Conservation (phyloP, 805 yeast genomes). For the Yamadazyma phyllophila region DNA sequence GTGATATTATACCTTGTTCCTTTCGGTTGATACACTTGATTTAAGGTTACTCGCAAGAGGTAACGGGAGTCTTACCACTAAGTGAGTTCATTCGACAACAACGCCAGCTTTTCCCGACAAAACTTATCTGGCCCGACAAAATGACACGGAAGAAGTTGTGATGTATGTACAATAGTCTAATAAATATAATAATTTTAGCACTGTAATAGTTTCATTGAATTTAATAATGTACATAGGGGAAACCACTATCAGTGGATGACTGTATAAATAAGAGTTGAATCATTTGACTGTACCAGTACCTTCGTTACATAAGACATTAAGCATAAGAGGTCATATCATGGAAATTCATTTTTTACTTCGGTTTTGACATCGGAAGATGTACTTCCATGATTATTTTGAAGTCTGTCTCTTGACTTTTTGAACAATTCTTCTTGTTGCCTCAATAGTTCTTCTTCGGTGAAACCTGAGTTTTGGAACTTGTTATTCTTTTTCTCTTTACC, state of each 20-base stretch:
- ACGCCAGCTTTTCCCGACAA: too few species aligned
- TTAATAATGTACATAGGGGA: neutral
- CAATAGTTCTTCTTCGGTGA: conserved; percentile 87
- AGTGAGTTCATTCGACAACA: too few species aligned
- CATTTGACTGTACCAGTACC: conserved; percentile 6
- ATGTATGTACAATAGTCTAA: neutral
- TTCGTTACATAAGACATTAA: conserved; percentile 8
- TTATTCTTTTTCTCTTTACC: conserved; percentile 88
- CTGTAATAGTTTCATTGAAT: conserved; percentile 1
- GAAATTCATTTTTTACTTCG: conserved; percentile 16
- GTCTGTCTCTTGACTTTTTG: conserved; percentile 67
- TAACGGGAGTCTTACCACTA: too few species aligned
- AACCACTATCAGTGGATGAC: neutral
- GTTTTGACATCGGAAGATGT: conserved; percentile 8
- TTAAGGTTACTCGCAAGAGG: too few species aligned
- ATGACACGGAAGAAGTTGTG: neutral
- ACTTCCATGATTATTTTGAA: conserved; percentile 35
- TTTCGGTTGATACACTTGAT: conserved; percentile 7
- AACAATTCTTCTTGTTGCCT: conserved; percentile 92
- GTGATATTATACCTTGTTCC: conserved; percentile 53
- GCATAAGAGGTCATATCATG: neutral
- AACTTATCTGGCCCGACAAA: too few species aligned
- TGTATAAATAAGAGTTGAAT: conserved; percentile 4
- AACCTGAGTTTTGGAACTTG: conserved; percentile 89
- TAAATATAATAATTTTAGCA: neutral